phyloP scores from a whole-genome alignment of 352 stramenopile species.

The Phytopythium helicoides region DNA sequence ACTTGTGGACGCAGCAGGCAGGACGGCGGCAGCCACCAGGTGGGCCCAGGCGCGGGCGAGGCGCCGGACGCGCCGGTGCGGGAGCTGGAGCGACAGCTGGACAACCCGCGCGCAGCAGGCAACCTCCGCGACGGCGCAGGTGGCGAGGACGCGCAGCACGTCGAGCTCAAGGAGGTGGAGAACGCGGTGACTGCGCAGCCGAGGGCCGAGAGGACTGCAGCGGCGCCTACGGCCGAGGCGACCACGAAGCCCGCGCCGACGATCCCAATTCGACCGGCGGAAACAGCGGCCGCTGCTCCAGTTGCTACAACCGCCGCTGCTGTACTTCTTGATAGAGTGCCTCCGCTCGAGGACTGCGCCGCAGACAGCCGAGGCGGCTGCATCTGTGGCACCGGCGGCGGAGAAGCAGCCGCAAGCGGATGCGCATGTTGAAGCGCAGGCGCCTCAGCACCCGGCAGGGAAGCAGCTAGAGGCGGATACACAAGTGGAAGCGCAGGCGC shows the following conservation, averaged over 20 bases:
- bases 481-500: too few relatives aligned
- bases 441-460: too few relatives aligned
- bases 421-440: too few relatives aligned
- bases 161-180: not conserved
- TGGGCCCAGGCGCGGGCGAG: slow-evolving; percentile 2
- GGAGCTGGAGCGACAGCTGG: not conserved
- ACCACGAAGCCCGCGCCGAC: slow-evolving; percentile 5
- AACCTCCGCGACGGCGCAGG: not conserved
- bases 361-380: too few relatives aligned
- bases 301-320: not conserved
- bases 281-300: not conserved
- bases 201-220: not conserved
- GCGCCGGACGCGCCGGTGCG: not conserved
- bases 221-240: slow-evolving; percentile 6
- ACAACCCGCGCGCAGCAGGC: not conserved
- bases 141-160: not conserved
- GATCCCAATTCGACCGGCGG: slow-evolving; percentile 6
- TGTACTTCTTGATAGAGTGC: too few relatives aligned
- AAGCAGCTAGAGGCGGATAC: too few relatives aligned
- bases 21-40: slow-evolving; percentile 8
- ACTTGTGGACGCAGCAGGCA: slow-evolving; percentile 9
- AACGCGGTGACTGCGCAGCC: not conserved
- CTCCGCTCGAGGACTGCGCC: too few relatives aligned
- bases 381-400: too few relatives aligned
- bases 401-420: too few relatives aligned